Base-by-base conservation (phyloP, 2,329 filamentous ascomycete genomes). In the Alternaria postmessia region DNA sequence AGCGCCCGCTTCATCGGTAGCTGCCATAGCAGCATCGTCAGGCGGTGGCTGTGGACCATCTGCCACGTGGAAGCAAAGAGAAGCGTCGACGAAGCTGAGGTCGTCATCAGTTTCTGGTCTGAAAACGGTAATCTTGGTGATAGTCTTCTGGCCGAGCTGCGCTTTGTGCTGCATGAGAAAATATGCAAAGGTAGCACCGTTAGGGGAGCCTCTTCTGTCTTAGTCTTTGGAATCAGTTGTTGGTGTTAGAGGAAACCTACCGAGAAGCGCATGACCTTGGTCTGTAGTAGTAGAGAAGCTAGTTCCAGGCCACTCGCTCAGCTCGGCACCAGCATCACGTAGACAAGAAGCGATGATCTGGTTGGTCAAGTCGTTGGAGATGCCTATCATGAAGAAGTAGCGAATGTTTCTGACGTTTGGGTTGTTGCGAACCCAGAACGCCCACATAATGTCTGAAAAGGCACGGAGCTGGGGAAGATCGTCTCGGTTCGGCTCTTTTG, bases 371-470 rank as follows among this genome's bases (percentile, higher is more conserved):
- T 65, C 64, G 22, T 73, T 72, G 8, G 58, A 61, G 20, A 72
- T 62, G 1, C 59, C 61, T 14, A 66, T 34, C 61, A 66, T 64
- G 51, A 67, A 67, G 49, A 72, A 68, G 30, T 65, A 65, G 3
- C 49, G 54, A 9, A 73, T 60, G 18, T 66, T 67, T 14, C 28
- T 52, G 3, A 70, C 16, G 16, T 66, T 30, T 0, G 61, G 36
- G 26, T 70, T 68, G 0, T 59, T 36, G 14, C 56, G 49, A 30
- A n/a, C 22, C 68, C 66, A 73, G 39, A 57, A 67, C 3, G 57
- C 66, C 70, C 68, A 73, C 5, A 69, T 43, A n/a, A 73, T 42
- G 22, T 71, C 68, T 5, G 69, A 66, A 24, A 65, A 47, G 5
- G 54, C 43, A 6, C 62, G 55, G 0, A 73, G 59, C 1, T 42